These are phyloP conservation scores for Stemphylium lycopersici DNA, from an alignment of 2,329 filamentous ascomycete genomes.

Conservation along the genomic window DNA sequence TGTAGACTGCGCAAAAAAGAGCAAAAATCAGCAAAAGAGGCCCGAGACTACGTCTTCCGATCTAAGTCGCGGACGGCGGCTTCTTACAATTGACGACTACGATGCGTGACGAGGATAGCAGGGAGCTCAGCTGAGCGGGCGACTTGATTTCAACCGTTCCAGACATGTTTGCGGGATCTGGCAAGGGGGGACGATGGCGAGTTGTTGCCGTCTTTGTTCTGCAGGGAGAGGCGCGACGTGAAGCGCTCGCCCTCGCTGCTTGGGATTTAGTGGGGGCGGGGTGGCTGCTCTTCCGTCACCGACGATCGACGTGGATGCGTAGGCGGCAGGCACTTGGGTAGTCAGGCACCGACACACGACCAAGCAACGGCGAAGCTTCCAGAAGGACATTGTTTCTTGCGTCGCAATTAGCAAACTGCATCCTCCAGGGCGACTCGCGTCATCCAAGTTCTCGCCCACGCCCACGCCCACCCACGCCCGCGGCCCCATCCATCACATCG, in stretches of 20 bases:
- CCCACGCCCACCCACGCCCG: no score
- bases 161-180: conserved; percentile 48
- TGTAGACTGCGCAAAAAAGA: conserved; percentile 69
- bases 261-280: conserved; percentile 28
- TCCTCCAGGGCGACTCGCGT: no score
- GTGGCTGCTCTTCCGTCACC: conserved; percentile 21
- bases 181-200: conserved; percentile 3
- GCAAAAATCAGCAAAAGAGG: conserved; percentile 34
- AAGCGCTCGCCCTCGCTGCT: conserved; percentile 5
- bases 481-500: no score
- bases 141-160: conserved; percentile 53
- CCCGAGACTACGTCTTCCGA: neutral
- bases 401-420: neutral
- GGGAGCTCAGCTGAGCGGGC: conserved; percentile 47
- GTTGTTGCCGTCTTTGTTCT: conserved; percentile 3
- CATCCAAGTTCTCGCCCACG: no score
- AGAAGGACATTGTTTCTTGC: conserved; percentile 19
- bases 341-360: conserved; percentile 25
- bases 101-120: conserved; percentile 77
- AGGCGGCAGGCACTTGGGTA: neutral
- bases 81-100: conserved; percentile 88
- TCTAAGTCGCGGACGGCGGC: conserved; percentile 8
- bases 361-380: conserved; percentile 30
- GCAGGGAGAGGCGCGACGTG: conserved; percentile 26
- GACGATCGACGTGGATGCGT: conserved; percentile 10